These are phyloP conservation scores for Aspergillus sergii DNA, from an alignment of 2,329 filamentous ascomycete genomes.

Conservation along the genomic window DNA sequence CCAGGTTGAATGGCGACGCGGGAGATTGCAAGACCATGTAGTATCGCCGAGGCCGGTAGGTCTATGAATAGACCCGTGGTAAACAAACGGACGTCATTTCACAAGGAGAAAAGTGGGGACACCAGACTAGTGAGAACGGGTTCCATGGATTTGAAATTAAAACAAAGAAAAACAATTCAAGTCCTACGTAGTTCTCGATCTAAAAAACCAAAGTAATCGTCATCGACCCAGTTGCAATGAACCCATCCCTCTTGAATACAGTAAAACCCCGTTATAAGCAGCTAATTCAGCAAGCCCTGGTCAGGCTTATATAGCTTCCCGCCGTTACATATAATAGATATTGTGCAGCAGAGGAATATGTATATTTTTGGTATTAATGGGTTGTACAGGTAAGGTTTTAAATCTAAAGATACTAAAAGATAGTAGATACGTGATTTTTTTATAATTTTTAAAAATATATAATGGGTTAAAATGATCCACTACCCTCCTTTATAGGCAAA, in stretches of 20 bases:
- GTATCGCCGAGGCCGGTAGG: neutral
- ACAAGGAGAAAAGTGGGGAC: neutral
- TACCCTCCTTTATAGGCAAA: no score
- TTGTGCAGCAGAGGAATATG: no score
- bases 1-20: neutral
- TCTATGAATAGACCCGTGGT: neutral
- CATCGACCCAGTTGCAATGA: neutral
- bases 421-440: no score
- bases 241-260: neutral
- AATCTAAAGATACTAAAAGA: no score
- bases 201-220: neutral
- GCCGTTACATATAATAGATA: no score
- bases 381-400: no score
- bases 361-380: no score
- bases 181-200: neutral
- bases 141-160: neutral
- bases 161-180: neutral
- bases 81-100: conserved; percentile 1
- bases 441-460: no score
- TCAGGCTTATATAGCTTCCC: no score
- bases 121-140: neutral
- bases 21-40: neutral
- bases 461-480: no score
- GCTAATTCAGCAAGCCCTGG: no score
- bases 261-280: no score